Percentiles rank a stretch among this genome's conserved stretches.
Conservation (phyloP, 2,329 filamentous ascomycete species). For the Pseudogymnoascus sp. region DNA sequence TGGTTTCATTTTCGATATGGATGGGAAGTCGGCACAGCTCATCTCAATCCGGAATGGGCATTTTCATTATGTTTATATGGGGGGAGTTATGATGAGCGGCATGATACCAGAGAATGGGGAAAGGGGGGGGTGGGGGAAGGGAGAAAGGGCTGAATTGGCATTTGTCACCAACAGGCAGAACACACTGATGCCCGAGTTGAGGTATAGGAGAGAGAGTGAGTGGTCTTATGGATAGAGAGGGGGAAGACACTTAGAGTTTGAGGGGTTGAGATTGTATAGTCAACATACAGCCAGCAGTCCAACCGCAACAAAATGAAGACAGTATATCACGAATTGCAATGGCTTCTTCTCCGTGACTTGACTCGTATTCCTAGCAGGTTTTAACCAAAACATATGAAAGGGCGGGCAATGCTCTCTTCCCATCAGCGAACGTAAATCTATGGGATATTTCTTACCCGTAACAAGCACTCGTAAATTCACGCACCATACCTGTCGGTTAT, state of each 20-base stretch:
- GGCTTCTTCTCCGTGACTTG: neutral
- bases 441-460: neutral
- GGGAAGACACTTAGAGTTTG: neutral
- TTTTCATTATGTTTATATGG: conserved; percentile 6
- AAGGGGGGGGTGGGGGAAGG: neutral
- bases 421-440: neutral
- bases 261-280: neutral
- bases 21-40: neutral
- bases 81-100: neutral
- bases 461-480: neutral
- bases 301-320: neutral
- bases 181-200: neutral
- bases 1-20: neutral
- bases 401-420: neutral
- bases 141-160: neutral
- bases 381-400: neutral
- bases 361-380: neutral
- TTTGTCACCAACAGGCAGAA: neutral
- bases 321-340: neutral
- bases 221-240: neutral
- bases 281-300: neutral
- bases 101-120: conserved; percentile 1
- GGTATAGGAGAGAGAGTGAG: neutral
- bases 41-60: neutral
- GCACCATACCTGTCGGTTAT: neutral